Percentiles rank a stretch among this genome's conserved stretches.
Conservation (phyloP, 495 filamentous ascomycete genomes). For the Aspergillus wentii region DNA sequence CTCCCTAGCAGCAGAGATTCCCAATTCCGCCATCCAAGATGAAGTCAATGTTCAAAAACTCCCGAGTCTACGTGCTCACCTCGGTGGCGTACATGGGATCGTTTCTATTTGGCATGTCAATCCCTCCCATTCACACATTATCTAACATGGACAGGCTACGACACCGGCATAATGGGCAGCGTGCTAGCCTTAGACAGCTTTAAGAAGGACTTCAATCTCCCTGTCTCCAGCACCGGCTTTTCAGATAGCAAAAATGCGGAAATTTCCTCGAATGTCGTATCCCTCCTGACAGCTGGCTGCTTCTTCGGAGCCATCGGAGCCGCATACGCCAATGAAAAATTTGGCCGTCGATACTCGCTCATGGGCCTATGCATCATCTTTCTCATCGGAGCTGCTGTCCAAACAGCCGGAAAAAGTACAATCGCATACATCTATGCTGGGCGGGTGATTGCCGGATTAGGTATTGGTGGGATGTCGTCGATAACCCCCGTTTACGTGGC, state of each 20-base stretch:
- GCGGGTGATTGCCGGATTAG: conserved; percentile 50
- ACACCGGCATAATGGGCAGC: conserved; percentile 31
- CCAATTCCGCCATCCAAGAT: too few relatives aligned
- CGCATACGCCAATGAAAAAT: conserved; percentile 34
- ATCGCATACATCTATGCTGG: conserved; percentile 42
- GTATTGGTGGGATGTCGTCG: conserved; percentile 48
- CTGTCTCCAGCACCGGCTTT: neutral
- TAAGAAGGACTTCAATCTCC: conserved; percentile 19
- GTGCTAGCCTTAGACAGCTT: conserved; percentile 34
- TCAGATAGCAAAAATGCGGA: neutral
- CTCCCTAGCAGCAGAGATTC: too few relatives aligned
- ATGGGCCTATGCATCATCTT: conserved; percentile 37
- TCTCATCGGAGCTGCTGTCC: conserved; percentile 37
- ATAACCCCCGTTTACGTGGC: conserved; percentile 51
- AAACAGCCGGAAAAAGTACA: conserved; percentile 36
- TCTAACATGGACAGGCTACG: too few relatives aligned
- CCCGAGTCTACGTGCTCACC: too few relatives aligned
- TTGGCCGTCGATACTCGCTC: conserved; percentile 41
- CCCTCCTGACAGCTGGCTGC: conserved; percentile 12
- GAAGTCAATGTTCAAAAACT: too few relatives aligned
- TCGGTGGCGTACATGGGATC: conserved; percentile 24
- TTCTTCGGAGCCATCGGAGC: conserved; percentile 33
- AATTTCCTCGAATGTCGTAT: conserved; percentile 19
- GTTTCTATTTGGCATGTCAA: conserved; percentile 31
- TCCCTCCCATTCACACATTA: too few relatives aligned